Evolutionary conservation across 345 rosid species (phyloP).

Genomic region (Eucalyptus tenuipes): DNA sequence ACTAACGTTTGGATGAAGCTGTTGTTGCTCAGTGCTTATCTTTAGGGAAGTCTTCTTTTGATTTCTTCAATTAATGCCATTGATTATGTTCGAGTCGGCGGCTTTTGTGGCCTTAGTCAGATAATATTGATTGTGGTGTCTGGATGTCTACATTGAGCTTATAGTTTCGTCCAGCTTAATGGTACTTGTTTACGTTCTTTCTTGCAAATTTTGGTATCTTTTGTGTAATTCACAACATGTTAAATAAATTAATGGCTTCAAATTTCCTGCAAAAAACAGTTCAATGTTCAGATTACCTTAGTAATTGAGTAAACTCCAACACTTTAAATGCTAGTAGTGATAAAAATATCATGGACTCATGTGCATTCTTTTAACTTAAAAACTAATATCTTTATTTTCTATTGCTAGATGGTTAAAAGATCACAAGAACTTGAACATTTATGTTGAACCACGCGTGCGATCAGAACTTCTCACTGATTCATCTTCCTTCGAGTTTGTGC

Average conservation of each 20-base stretch:
- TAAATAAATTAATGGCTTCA: not conserved
- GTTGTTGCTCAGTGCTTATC: not conserved
- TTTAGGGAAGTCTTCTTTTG: not conserved
- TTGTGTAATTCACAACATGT: not conserved
- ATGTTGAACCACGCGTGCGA: constrained; percentile 82
- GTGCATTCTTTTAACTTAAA: not conserved
- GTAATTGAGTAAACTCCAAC: not conserved
- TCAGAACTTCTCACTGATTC: constrained; percentile 77
- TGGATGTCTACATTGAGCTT: not conserved
- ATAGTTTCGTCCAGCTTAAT: not conserved
- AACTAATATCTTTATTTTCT: not conserved
- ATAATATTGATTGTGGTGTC: not conserved
- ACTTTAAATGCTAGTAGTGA: not conserved
- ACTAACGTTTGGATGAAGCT: not conserved
- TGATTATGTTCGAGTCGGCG: not conserved
- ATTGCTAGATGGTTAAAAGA: constrained; percentile 80
- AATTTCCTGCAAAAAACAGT: not conserved
- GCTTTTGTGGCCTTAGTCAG: not conserved
- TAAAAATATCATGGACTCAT: not conserved
- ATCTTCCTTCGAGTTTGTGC: constrained; percentile 55
- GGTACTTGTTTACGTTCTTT: not conserved
- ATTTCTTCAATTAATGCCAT: not conserved
- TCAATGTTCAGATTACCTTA: not conserved
- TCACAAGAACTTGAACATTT: constrained; percentile 53
- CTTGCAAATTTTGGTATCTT: not conserved